Evolutionary conservation across 345 rosid genomes (phyloP), one percentile per base, ranked within the genome.

Genomic region (Camelina hispida): DNA sequence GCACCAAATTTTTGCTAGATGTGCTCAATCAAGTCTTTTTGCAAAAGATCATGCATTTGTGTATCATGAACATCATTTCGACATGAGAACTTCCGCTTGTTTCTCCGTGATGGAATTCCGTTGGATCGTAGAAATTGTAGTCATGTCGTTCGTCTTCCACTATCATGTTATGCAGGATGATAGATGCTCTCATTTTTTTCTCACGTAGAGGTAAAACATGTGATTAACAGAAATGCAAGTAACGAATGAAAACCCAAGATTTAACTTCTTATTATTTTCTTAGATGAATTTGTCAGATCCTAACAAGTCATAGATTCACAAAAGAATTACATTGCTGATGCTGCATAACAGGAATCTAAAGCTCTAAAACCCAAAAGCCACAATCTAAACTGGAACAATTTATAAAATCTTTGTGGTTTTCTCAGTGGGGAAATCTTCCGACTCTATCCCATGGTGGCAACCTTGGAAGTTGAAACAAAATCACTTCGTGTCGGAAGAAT

Each of bases 371-470:
- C 63, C 63, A 6, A 13, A 52, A 25, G 55, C 35, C 18, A 47
- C 47, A 35, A 46, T 56, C 72, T 56, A 66, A n/a, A 38, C 3
- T 25, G n/a, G 12, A 56, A 35, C 11, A 2, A 6, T 11, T 14
- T n/a, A 46, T 34, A 35, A 46, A 46, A 34, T 72, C 72, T 63
- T 2, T 37, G 43, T 35, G 6, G 23, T 47, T 57, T 58, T 50
- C 66, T 78, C 73, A 88, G 76, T 84, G 62, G 51, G 63, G 73
- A 75, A 83, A 83, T 30, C 85, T 54, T 75, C 42, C 40, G 34
- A 14, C 68, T 67, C 85, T 86, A 73, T 68, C 79, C 96, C 96
- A 88, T 8, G 94, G 96, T 65, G 78, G 78, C 42, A 72, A 78
- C 81, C 59, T 66, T 40, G 52, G 57, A 68, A 53, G 80, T 13